Evolutionary conservation across 1,284 basidiomycete genomes (phyloP), one percentile per base, ranked within the genome.

Genomic region (Inonotus obliquus): DNA sequence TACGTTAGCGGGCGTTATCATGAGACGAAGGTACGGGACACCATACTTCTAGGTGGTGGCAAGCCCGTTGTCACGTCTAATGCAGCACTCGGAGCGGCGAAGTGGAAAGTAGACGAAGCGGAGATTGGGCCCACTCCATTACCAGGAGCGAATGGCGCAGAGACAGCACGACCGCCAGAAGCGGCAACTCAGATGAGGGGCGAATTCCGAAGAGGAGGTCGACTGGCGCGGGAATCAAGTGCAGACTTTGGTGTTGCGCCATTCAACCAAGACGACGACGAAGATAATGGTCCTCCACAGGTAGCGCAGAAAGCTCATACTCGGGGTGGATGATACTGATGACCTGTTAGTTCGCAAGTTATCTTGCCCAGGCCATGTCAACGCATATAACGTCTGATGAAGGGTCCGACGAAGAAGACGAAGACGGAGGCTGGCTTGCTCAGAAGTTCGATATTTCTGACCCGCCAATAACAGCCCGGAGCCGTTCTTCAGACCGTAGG

Each of bases 21-120:
- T 49, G 92, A 96, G 72, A 92, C 93, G n/a, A 92, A 93, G 74
- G 83, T 82, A 65, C 84, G 86, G 57, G 91, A 96, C 68, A 81
- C 81, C n/a, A 83, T 83, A 64, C 80, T 91, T 10, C 79, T 97
- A 3, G 94, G 94, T 2, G 95, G 94, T 17, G 89, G 89, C 4
- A 91, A 89, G 71, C 89, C 91, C 17, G 79, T 81, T 1, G 71
- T 89, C 25, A 77, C 74, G 0, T 74, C 77, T 3, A 76, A 72
- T 66, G 68, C 68, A 65, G 61, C 72, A 45, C 67, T 79, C 66
- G 64, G 73, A 47, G 70, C 77, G 25, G 65, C 76, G 9, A 77
- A 81, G 65, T 90, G 87, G 88, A 84, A 84, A 66, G 86, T 89
- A 7, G 87, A 90, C 65, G 89, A 90, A 67, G 83, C 83, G 54